Base-by-base conservation (phyloP, 2,329 filamentous ascomycete species). In the Paramyrothecium roridum region DNA sequence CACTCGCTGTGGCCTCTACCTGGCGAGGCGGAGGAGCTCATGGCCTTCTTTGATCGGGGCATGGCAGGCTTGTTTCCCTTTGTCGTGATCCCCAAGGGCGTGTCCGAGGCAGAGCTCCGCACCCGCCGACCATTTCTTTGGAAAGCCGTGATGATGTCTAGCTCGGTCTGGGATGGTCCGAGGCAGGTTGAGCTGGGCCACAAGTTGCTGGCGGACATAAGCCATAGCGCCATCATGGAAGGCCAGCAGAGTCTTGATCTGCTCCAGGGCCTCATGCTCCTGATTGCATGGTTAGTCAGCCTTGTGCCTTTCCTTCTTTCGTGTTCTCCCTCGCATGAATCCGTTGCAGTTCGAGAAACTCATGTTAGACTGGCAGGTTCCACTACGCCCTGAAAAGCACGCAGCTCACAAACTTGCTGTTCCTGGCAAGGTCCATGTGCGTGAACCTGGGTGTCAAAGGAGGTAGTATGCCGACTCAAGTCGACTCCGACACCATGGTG, bases 321-420 rank as follows among this genome's bases (percentile, higher is more conserved):
- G 19, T 3, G n/a, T 26, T 52, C n/a, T n/a, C n/a, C n/a, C n/a
- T n/a, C n/a, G n/a, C n/a, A n/a, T n/a, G n/a, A n/a, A n/a, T n/a
- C n/a, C n/a, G n/a, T n/a, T n/a, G n/a, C n/a, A 45, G 50, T 22
- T 50, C 7, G n/a, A 26, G 33, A 26, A 47, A 33, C 64, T 65
- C 23, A 64, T 55, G 21, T 34, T 22, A 8, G 20, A n/a, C 10
- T 46, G 11, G n/a, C 50, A 78, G 76, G 75, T 78, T 73, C 54
- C 75, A 80, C 56, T 77, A 77, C 61, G 76, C 72, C 40, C 65
- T 81, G 50, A 79, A 76, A 61, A 79, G 76, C 59, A 76, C 77
- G 50, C 77, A 81, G 62, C 66, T 80, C 40, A 79, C 74, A 1
- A 81, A 80, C 52, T 55, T 81, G 4, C 65, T 81, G 2, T 81